A percentile compares a stretch with the other conserved stretches of the same genome.
Evolutionary conservation across 1,139 yeast species (phyloP).

Genomic region (Magnusiomyces paraingens): DNA sequence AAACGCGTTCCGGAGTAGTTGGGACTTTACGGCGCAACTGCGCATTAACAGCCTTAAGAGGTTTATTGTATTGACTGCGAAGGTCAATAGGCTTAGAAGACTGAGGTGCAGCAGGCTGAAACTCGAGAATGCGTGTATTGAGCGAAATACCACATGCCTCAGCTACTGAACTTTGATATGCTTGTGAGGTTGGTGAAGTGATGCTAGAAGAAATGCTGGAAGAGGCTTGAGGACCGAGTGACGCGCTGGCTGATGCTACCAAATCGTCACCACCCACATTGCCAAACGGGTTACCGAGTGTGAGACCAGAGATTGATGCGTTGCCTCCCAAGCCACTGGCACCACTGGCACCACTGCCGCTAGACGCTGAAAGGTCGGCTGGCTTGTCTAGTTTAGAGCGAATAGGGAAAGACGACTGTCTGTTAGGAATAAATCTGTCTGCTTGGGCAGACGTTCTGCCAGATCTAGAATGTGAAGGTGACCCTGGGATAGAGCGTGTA

Average conservation of each 20-base stretch:
- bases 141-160: conserved; percentile 89
- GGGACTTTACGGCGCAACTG: conserved; percentile 64
- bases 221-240: neutral
- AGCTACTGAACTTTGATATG: conserved; percentile 78
- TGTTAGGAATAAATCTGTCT: conserved; percentile 46
- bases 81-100: conserved; percentile 52
- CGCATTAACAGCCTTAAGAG: conserved; percentile 47
- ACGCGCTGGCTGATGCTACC: conserved; percentile 2
- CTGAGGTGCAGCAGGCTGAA: conserved; percentile 83
- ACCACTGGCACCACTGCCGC: neutral
- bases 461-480: conserved; percentile 25
- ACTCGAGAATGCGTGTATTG: conserved; percentile 77
- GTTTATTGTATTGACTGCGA: conserved; percentile 37
- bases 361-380: conserved; percentile 12
- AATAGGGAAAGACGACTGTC: conserved; percentile 39
- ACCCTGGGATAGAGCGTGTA: conserved; percentile 15
- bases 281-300: neutral
- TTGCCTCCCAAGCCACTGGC: neutral
- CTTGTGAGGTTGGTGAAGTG: conserved; percentile 12
- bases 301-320: conserved; percentile 8
- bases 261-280: conserved; percentile 3
- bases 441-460: conserved; percentile 29
- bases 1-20: conserved; percentile 83
- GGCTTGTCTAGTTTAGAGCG: conserved; percentile 35
- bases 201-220: conserved; percentile 34